A percentile compares a stretch with the other conserved stretches of the same genome.
Evolutionary conservation across 257 asterid species (phyloP).

Genomic region (Pogostemon cablin): DNA sequence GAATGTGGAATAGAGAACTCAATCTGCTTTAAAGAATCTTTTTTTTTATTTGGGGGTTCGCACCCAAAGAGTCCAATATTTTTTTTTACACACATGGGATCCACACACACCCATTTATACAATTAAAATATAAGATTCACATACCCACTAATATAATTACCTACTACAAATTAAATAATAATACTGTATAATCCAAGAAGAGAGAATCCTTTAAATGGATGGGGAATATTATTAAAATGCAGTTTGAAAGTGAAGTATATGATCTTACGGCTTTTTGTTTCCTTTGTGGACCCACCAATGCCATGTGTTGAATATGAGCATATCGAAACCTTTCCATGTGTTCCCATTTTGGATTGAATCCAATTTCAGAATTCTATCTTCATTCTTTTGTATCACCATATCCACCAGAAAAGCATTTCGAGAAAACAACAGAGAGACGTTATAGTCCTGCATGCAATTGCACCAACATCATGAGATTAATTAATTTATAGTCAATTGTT

Average conservation of each 20-base stretch:
- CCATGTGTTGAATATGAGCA: conserved; percentile 85
- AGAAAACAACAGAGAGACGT: conserved; percentile 56
- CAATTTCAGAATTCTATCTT: conserved; percentile 53
- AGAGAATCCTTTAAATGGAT: background rate
- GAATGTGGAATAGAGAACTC: too few relatives aligned
- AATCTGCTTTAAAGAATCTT: too few relatives aligned
- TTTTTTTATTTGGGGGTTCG: too few relatives aligned
- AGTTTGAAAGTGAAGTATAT: background rate
- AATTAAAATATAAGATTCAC: too few relatives aligned
- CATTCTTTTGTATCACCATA: conserved; percentile 43
- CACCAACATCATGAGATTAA: background rate
- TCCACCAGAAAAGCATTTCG: conserved; percentile 72
- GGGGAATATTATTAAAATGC: background rate
- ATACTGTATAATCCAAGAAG: too few relatives aligned
- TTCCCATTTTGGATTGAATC: conserved; percentile 64
- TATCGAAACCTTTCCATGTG: conserved; percentile 64
- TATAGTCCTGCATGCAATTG: conserved; percentile 50
- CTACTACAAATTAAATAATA: too few relatives aligned
- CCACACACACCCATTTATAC: too few relatives aligned
- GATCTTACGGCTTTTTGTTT: conserved; percentile 54
- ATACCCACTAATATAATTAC: too few relatives aligned
- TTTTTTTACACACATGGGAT: too few relatives aligned
- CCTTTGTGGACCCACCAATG: conserved; percentile 96
- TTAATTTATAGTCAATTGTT: too few relatives aligned
- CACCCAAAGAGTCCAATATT: too few relatives aligned